Evolutionary conservation across 2,329 filamentous ascomycete species (phyloP).

Genomic region (Pezicula radicicola): DNA sequence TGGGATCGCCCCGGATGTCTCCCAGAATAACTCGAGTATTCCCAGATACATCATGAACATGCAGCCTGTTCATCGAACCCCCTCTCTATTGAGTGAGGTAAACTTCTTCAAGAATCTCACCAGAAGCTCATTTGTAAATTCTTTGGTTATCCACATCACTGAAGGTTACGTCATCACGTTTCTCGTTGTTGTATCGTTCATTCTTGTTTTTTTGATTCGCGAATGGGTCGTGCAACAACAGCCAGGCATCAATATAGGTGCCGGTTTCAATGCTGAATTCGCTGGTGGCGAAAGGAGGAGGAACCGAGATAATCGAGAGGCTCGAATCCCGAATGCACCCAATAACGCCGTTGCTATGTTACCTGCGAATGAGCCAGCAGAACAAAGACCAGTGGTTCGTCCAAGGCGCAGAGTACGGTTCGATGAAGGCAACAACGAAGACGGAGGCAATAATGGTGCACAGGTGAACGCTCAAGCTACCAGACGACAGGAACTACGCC

Average conservation of each 20-base stretch:
- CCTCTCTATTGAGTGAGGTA: conserved; percentile 55
- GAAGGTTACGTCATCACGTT: conserved; percentile 95
- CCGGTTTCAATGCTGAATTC: conserved; percentile 49
- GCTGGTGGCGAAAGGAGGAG: conserved; percentile 41
- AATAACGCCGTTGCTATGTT: conserved; percentile 1
- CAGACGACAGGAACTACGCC: not conserved
- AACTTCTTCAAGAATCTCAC: conserved; percentile 60
- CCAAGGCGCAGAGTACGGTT: not conserved
- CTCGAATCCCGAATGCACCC: conserved; percentile 5
- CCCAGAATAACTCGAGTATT: conserved; percentile 8
- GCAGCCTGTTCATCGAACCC: conserved; percentile 8
- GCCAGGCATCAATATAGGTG: conserved; percentile 82
- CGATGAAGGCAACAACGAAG: not conserved
- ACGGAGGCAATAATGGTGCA: not conserved
- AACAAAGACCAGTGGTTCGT: not conserved
- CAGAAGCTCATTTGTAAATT: conserved; percentile 69
- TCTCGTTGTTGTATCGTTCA: conserved; percentile 88
- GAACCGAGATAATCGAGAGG: conserved; percentile 8
- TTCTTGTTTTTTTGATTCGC: conserved; percentile 91
- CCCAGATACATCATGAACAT: conserved; percentile 5
- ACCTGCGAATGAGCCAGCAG: not conserved
- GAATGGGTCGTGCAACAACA: conserved; percentile 99
- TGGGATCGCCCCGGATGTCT: conserved; percentile 5
- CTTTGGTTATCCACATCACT: conserved; percentile 74
- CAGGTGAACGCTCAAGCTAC: not conserved